Conservation (phyloP, 1,139 yeast species). For the Protomyces arabidopsidicola region DNA sequence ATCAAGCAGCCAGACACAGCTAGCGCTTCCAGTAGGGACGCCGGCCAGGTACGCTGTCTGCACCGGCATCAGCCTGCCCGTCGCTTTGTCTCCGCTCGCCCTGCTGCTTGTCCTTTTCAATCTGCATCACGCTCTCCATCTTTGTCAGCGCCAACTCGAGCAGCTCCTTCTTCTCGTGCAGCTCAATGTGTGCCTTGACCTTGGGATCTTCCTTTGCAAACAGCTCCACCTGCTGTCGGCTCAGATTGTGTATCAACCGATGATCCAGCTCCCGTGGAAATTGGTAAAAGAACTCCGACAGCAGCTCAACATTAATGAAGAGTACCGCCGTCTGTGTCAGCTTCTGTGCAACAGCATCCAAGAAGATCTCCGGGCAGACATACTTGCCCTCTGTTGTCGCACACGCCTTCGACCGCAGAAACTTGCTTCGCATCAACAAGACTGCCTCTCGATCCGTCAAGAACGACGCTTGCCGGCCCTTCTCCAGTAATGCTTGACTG, state of each 20-base stretch:
- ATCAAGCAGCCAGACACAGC: no score
- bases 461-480: constrained; percentile 74
- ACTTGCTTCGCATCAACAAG: constrained; percentile 67
- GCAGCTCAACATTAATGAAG: constrained; percentile 84
- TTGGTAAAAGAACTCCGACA: constrained; percentile 87
- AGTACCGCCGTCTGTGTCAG: constrained; percentile 87
- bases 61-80: background rate
- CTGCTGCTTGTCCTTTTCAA: constrained; percentile 42
- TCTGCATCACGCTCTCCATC: constrained; percentile 81
- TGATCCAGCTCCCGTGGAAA: constrained; percentile 90
- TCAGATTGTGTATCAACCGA: constrained; percentile 59
- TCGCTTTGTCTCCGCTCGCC: background rate
- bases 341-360: constrained; percentile 89
- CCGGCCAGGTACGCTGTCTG: background rate
- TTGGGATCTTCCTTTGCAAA: constrained; percentile 96
- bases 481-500: constrained; percentile 61
- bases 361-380: constrained; percentile 88
- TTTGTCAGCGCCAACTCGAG: constrained; percentile 76
- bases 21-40: background rate
- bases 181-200: constrained; percentile 79
- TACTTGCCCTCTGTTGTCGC: constrained; percentile 73
- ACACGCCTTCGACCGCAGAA: constrained; percentile 72
- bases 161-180: constrained; percentile 87
- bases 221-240: constrained; percentile 71
- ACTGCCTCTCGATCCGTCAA: constrained; percentile 69